Base-by-base conservation (phyloP, 371 early-diverging fungal species). In the Mucor circinelloides region DNA sequence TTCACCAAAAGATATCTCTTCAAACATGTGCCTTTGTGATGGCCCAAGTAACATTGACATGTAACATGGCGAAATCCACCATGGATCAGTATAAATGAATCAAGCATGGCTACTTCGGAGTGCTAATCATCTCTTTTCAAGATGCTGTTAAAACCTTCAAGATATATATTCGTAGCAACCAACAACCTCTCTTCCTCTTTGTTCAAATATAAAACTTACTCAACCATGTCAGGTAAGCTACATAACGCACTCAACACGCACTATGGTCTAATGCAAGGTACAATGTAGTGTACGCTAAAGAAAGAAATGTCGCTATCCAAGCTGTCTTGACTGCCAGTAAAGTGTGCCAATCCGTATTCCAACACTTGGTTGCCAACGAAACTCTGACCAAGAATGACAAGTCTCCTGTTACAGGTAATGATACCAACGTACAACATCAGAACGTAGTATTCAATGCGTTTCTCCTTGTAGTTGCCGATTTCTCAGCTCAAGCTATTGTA, bases 401-500 rank as follows among this genome's bases (percentile, higher is more conserved):
- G 74, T 94, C 94, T 1, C 99, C 99, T 31, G 99, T 98, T 23
- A 98, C 99, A 19, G 83, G 94, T 91, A 81, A 73, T n/a, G n/a
- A 55, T 34, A 27, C 3, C 21, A 46, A 10, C n/a, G 15, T 12
- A 50, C 13, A 52, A 13, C 27, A 23, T 7, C 13, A 52, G 6
- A 25, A 6, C 6, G 15, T 12, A 13, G 25, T 52, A 27, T 13
- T 52, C 27, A 23, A n/a, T 50, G 23, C 25, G 21, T 6, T 48
- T 23, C 13, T 52, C 10, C 8, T 19, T 21, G 46, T 62, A 93
- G 96, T 97, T 34, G 99, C 97, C 25, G 99, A 99, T 76, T 97
- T 89, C 76, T 92, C 94, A 55, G 93, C 96, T 15, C 99, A 99
- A 79, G 98, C 98, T 6, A 90, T 99, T n/a, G 93, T 99, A 48